Conservation (phyloP, 2,329 filamentous ascomycete species). For the Diaporthe sp. region DNA sequence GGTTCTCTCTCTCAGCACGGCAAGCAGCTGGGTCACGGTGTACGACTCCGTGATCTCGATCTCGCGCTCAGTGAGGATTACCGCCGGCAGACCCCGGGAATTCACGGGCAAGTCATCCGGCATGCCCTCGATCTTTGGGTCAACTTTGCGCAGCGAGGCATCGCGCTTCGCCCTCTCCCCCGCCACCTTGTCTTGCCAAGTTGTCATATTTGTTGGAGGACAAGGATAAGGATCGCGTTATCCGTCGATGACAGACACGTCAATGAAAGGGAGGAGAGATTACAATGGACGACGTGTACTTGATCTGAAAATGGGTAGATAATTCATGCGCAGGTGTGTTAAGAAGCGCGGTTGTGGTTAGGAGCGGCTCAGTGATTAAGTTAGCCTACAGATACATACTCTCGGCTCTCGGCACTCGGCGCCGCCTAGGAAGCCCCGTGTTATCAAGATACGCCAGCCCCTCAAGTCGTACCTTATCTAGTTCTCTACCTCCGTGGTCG, state of each 20-base stretch:
- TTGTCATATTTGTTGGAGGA: not conserved
- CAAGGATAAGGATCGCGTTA: not conserved
- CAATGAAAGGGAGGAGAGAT: not conserved
- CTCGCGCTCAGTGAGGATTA: not conserved
- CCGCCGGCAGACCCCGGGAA: not conserved
- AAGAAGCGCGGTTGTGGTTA: not conserved
- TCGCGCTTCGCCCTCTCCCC: not conserved
- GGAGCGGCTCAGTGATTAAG: not conserved
- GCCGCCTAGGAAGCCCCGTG: not conserved
- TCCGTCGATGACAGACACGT: not conserved
- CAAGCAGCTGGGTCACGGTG: constrained; percentile 10
- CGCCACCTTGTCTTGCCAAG: constrained; percentile 6
- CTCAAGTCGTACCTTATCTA: constrained; percentile 5
- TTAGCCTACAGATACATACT: not conserved
- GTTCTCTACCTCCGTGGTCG: not conserved
- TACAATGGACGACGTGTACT: not conserved
- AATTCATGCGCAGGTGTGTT: not conserved
- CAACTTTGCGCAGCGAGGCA: not conserved
- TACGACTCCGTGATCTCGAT: constrained; percentile 7
- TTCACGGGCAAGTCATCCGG: not conserved
- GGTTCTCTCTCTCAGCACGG: constrained; percentile 2
- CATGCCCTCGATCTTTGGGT: constrained; percentile 12
- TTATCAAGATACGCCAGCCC: constrained; percentile 1
- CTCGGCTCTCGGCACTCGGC: not conserved
- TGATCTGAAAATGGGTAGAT: not conserved